Evolutionary conservation across 169 alveolate species (phyloP).

Genomic region (Cryptosporidium felis): DNA sequence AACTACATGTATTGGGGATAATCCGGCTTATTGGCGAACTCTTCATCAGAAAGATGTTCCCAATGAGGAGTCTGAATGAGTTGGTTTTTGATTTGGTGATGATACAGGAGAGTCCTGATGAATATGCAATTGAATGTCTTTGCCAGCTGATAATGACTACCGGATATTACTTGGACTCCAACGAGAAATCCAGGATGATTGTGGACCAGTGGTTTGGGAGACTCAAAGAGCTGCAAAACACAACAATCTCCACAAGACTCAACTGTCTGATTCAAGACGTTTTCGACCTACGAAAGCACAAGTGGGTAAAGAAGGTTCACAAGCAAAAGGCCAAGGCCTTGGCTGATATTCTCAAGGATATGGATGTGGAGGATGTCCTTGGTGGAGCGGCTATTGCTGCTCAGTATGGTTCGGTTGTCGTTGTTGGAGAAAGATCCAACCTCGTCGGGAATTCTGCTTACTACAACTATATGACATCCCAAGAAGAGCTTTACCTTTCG

Average conservation of each 20-base stretch:
- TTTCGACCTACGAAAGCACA: slow-evolving; percentile 86
- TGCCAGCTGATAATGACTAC: slow-evolving; percentile 87
- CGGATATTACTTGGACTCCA: slow-evolving; percentile 87
- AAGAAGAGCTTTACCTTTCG: slow-evolving; percentile 73
- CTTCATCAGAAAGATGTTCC: slow-evolving; percentile 85
- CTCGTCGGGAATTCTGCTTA: slow-evolving; percentile 83
- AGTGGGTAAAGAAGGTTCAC: slow-evolving; percentile 90
- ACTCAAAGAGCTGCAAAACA: slow-evolving; percentile 83
- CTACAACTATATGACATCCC: slow-evolving; percentile 81
- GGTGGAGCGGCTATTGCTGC: slow-evolving; percentile 91
- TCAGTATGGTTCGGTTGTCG: slow-evolving; percentile 88
- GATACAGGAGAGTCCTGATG: slow-evolving; percentile 86
- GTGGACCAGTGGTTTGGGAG: slow-evolving; percentile 92
- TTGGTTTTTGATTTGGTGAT: slow-evolving; percentile 88
- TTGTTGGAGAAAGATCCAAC: slow-evolving; percentile 87
- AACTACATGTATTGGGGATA: slow-evolving; percentile 86
- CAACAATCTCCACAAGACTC: slow-evolving; percentile 83
- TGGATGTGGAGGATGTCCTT: slow-evolving; percentile 87
- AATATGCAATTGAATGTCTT: slow-evolving; percentile 88
- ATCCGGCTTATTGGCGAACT: slow-evolving; percentile 89
- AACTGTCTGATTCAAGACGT: slow-evolving; percentile 89
- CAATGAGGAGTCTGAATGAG: slow-evolving; percentile 85
- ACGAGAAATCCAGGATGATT: slow-evolving; percentile 82
- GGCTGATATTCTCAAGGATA: slow-evolving; percentile 85
- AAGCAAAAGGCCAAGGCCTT: slow-evolving; percentile 90